phyloP scores from a whole-genome alignment of 768 basidiomycete species.

The Rhizopogon vesiculosus region DNA sequence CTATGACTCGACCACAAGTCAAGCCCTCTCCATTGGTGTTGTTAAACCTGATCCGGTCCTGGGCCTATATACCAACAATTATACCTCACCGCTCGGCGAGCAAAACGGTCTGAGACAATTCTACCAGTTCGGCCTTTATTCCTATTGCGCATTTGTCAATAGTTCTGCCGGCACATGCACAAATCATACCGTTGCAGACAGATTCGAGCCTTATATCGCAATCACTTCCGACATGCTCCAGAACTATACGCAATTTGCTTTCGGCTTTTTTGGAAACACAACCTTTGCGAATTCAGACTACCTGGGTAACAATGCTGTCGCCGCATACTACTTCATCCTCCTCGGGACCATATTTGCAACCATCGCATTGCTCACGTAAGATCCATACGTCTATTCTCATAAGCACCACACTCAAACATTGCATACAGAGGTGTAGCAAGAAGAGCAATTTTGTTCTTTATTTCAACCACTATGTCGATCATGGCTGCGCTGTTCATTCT shows the following conservation, averaged over 20 bases:
- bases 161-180: constrained; percentile 58
- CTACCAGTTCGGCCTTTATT: constrained; percentile 81
- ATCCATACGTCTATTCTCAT: constrained; percentile 10
- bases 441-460: constrained; percentile 59
- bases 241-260: constrained; percentile 57
- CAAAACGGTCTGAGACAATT: constrained; percentile 59
- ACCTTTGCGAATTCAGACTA: constrained; percentile 60
- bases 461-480: constrained; percentile 60
- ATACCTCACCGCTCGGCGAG: constrained; percentile 53
- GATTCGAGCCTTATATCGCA: constrained; percentile 60
- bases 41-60: constrained; percentile 45
- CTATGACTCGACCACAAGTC: constrained; percentile 28
- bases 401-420: constrained; percentile 1
- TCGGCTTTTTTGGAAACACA: constrained; percentile 44
- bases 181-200: constrained; percentile 51
- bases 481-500: constrained; percentile 59
- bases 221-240: constrained; percentile 63
- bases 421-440: constrained; percentile 58
- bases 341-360: constrained; percentile 66
- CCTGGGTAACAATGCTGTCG: constrained; percentile 57
- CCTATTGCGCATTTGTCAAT: constrained; percentile 70
- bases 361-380: constrained; percentile 64
- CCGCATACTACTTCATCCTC: constrained; percentile 72
- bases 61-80: constrained; percentile 63
- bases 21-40: constrained; percentile 44